Conservation (phyloP, 140 eudicot species). For the Anethum foeniculum region DNA sequence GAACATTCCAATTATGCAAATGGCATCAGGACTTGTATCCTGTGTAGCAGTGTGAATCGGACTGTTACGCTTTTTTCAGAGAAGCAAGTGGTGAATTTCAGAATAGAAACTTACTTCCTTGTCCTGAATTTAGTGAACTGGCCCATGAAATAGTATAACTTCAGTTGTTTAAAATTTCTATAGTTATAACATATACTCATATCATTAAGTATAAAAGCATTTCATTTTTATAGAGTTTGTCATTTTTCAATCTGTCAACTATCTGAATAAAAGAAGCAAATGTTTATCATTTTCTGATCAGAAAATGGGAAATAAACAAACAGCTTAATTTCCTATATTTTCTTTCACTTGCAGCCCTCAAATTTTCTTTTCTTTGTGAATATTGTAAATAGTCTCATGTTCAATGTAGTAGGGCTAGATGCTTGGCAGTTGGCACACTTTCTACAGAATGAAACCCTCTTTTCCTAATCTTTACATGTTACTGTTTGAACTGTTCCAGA, state of each 20-base stretch:
- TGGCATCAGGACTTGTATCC: background rate
- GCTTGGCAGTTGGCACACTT: background rate
- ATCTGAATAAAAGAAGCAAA: background rate
- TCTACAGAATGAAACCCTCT: background rate
- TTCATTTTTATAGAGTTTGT: background rate
- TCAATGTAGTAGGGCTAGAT: background rate
- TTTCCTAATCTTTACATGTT: background rate
- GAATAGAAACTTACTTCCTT: background rate
- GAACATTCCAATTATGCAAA: background rate
- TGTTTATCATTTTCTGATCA: background rate
- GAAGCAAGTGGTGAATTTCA: background rate
- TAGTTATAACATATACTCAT: background rate
- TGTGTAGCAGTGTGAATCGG: background rate
- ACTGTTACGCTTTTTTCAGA: background rate
- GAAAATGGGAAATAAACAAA: background rate
- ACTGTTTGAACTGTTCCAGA: slow-evolving; percentile 31
- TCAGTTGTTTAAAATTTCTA: background rate
- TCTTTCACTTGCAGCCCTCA: background rate
- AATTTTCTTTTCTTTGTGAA: background rate
- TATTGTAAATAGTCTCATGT: background rate
- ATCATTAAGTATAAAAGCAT: background rate
- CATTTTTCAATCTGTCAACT: background rate
- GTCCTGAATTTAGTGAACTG: background rate
- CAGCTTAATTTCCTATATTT: background rate
- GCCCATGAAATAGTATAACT: background rate